A percentile compares a stretch with the other conserved stretches of the same genome.
phyloP scores from a whole-genome alignment of 176 grass and related monocot genomes.

The Oropetium thomaeum region DNA sequence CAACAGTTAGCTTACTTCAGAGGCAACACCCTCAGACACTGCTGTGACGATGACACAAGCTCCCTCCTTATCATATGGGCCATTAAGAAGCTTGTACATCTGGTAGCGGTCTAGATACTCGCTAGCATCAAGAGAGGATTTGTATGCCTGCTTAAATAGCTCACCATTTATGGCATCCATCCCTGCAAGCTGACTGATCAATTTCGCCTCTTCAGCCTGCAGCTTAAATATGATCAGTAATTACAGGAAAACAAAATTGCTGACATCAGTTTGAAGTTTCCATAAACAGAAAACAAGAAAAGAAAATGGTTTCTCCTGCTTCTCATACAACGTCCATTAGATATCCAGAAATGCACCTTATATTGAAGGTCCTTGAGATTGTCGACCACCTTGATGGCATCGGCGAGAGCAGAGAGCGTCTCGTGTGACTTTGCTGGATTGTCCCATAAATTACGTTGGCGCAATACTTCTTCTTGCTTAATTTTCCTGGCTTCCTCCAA shows the following conservation, averaged over 20 bases:
- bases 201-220: conserved; percentile 90
- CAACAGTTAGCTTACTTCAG: conserved; percentile 52
- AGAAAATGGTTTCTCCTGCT: too few species aligned
- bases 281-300: neutral
- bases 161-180: conserved; percentile 79
- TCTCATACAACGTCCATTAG: too few species aligned
- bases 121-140: conserved; percentile 65
- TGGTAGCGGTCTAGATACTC: conserved; percentile 77
- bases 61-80: conserved; percentile 82
- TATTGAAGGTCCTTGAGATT: conserved; percentile 83
- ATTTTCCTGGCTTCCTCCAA: conserved; percentile 74
- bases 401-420: conserved; percentile 62
- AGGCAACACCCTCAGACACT: conserved; percentile 59
- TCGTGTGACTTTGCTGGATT: conserved; percentile 64
- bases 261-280: neutral
- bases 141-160: conserved; percentile 84
- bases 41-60: conserved; percentile 76
- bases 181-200: conserved; percentile 83
- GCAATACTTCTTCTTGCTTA: conserved; percentile 66
- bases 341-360: conserved; percentile 65
- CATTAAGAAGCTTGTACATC: conserved; percentile 74
- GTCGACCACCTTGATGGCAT: conserved; percentile 69
- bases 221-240: conserved; percentile 2
- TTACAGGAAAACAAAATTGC: neutral
- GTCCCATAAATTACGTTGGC: conserved; percentile 59